Evolutionary conservation across 257 asterid genomes (phyloP), one percentile per base, ranked within the genome.

Genomic region (Salvia hispanica): DNA sequence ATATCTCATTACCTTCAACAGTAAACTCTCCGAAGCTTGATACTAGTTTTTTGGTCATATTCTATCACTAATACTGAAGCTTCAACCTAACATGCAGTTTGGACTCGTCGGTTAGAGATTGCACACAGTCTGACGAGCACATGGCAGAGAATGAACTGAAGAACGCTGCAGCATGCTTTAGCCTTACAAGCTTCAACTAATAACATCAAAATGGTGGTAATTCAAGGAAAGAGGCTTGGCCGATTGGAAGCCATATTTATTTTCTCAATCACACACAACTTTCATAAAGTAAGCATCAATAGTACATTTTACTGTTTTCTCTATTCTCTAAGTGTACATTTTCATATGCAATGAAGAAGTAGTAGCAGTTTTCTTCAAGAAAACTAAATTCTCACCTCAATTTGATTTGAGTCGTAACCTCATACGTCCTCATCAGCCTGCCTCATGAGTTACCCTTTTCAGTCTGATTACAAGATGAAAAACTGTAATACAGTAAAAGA

Each of bases 151-250:
- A 88, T 65, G 96, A 91, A 58, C 69, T 91, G 28, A 91, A 85
- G 90, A 88, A 76, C 63, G 96, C 93, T 54, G 96, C 91, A 48
- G 88, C 96, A 61, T 81, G 87, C 73, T 88, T 91, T 78, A 88
- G 85, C 82, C 93, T 91, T 67, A 88, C 95, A 69, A 88, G 95
- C 66, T 79, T 86, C 79, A 86, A 80, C 64, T 82, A 72, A 73
- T 64, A 34, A 77, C 39, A 45, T 51, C 58, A 67, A 71, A 45
- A 60, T 7, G 33, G 64, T 67, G 64, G 65, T 70, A n/a, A 51
- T 36, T 61, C 39, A 42, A 64, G 53, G 58, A 72, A 71, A 72
- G 71, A 50, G 74, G 58, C 70, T 46, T 72, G 67, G 72, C 55
- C 51, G 45, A 36, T 46, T 62, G 79, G 63, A 37, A 68, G 75